Evolutionary conservation across 1,284 basidiomycete genomes (phyloP).

Genomic region (Tylopilus orsonianus): DNA sequence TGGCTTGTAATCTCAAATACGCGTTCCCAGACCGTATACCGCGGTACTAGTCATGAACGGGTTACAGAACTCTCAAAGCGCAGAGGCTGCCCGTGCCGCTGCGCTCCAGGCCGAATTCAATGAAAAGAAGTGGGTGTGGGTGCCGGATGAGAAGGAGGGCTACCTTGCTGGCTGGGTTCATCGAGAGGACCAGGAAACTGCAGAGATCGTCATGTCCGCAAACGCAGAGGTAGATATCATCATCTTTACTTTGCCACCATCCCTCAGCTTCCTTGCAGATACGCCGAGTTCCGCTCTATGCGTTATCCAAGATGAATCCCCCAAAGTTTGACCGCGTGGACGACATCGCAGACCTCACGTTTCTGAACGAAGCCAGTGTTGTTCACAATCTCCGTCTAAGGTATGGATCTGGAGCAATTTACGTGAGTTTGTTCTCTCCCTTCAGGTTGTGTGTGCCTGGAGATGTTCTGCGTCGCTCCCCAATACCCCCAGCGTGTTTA

Average conservation of each 20-base stretch:
- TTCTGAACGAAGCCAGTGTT: constrained; percentile 97
- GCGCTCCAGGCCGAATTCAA: constrained; percentile 93
- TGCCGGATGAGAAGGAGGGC: constrained; percentile 85
- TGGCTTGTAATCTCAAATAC: constrained; percentile 9
- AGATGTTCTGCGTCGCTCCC: not conserved
- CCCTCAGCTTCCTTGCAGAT: constrained; percentile 46
- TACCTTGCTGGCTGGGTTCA: constrained; percentile 91
- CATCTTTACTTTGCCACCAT: constrained; percentile 1
- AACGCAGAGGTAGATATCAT: constrained; percentile 66
- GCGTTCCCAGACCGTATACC: constrained; percentile 14
- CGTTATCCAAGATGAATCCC: constrained; percentile 94
- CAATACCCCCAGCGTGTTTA: constrained; percentile 1
- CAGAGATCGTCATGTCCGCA: constrained; percentile 76
- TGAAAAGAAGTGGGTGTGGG: constrained; percentile 98
- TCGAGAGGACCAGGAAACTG: constrained; percentile 77
- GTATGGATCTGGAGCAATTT: constrained; percentile 92
- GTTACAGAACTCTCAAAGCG: constrained; percentile 57
- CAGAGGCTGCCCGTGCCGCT: constrained; percentile 75
- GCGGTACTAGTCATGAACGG: constrained; percentile 43
- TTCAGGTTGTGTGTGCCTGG: constrained; percentile 1
- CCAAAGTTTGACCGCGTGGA: constrained; percentile 98
- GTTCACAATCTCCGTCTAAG: constrained; percentile 94
- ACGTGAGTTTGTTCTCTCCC: constrained; percentile 60
- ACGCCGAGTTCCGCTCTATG: constrained; percentile 72
- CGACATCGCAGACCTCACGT: constrained; percentile 98